phyloP scores from a whole-genome alignment of 352 stramenopile species.

The Globisporangium nunn region DNA sequence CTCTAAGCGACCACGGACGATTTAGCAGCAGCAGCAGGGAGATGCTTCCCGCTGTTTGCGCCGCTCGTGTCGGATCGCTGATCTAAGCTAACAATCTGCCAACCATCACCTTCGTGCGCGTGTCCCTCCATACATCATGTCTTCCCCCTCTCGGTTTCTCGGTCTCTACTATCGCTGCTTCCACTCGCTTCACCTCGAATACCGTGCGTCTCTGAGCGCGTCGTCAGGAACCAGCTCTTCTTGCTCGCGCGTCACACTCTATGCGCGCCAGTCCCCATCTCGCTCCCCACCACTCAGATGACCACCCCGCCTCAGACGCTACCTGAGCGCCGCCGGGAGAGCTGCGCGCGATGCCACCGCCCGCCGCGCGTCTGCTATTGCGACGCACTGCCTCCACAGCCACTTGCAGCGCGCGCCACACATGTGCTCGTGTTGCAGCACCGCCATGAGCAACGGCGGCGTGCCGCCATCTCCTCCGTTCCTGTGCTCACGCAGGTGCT shows the following conservation, averaged over 20 bases:
- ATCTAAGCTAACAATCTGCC: slow-evolving; percentile 13
- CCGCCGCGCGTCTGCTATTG: slow-evolving; percentile 60
- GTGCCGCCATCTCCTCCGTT: slow-evolving; percentile 59
- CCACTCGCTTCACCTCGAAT: too few relatives aligned
- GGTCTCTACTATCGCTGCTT: neutral
- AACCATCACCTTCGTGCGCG: too few relatives aligned
- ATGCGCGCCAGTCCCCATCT: neutral
- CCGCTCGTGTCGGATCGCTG: neutral
- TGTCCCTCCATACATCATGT: neutral
- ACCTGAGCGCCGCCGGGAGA: slow-evolving; percentile 15
- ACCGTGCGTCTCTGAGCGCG: too few relatives aligned
- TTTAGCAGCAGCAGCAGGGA: too few relatives aligned
- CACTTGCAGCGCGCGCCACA: slow-evolving; percentile 20
- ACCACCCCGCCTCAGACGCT: neutral
- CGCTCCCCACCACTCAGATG: neutral
- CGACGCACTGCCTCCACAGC: slow-evolving; percentile 21
- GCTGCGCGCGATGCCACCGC: slow-evolving; percentile 34
- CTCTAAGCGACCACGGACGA: slow-evolving; percentile 8
- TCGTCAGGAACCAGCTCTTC: neutral
- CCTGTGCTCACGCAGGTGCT: slow-evolving; percentile 53
- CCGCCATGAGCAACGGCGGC: slow-evolving; percentile 39
- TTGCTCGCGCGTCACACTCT: neutral
- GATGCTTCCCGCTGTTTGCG: neutral
- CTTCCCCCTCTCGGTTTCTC: too few relatives aligned
- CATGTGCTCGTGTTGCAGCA: slow-evolving; percentile 65